phyloP scores from a whole-genome alignment of 108 stramenopile species.

The Skeletonema costatum region DNA sequence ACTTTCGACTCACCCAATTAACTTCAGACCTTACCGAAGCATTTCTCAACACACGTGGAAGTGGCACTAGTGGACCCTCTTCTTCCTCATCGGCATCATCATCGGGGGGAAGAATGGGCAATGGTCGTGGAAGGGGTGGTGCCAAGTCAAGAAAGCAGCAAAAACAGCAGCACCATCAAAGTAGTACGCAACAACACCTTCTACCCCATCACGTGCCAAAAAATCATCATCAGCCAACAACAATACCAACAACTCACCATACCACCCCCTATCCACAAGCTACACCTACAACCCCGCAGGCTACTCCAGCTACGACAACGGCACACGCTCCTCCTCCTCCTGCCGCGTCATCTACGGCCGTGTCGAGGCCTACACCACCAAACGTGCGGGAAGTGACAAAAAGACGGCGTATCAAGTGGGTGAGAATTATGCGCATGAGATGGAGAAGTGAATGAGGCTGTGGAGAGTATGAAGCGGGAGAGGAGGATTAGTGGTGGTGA shows the following conservation, averaged over 20 bases:
- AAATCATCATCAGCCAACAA: neutral
- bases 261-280: slow-evolving; percentile 8
- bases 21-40: slow-evolving; percentile 75
- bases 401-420: slow-evolving; percentile 81
- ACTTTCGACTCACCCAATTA: slow-evolving; percentile 72
- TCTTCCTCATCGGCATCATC: neutral
- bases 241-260: neutral
- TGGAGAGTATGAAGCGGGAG: slow-evolving; percentile 36
- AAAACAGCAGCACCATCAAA: neutral
- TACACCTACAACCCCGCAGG: slow-evolving; percentile 39
- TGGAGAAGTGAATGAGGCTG: slow-evolving; percentile 46
- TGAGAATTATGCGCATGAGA: slow-evolving; percentile 74
- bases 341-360: slow-evolving; percentile 81
- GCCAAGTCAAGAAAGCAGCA: slow-evolving; percentile 4
- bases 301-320: slow-evolving; percentile 28
- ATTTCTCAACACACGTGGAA: slow-evolving; percentile 39
- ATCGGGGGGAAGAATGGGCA: neutral
- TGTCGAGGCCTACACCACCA: slow-evolving; percentile 88
- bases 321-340: slow-evolving; percentile 28
- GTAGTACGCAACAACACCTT: neutral
- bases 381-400: slow-evolving; percentile 82
- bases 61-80: slow-evolving; percentile 4
- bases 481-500: neutral
- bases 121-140: neutral
- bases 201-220: neutral